Evolutionary conservation across 805 yeast genomes (phyloP).

Genomic region (Candida morakotiae): DNA sequence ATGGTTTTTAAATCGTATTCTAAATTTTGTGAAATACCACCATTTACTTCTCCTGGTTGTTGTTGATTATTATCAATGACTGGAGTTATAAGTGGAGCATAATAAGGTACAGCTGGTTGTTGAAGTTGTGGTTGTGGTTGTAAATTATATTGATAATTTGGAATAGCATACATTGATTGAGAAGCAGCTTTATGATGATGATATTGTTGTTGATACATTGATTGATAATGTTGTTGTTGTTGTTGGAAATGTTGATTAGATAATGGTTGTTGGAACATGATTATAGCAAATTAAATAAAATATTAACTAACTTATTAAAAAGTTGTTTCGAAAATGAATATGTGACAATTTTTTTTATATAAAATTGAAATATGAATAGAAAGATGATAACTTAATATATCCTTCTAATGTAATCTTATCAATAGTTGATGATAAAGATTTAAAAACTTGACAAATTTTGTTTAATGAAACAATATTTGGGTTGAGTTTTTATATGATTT

Average conservation of each 20-base stretch:
- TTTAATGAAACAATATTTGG: not conserved
- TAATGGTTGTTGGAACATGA: not conserved
- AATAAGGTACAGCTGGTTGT: not conserved
- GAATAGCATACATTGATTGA: slow-evolving; percentile 13
- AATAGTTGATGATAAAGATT: too few species aligned
- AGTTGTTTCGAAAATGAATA: slow-evolving; percentile 24
- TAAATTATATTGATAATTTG: slow-evolving; percentile 20
- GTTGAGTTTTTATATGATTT: not conserved
- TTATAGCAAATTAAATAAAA: slow-evolving; percentile 13
- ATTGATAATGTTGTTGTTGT: slow-evolving; percentile 4
- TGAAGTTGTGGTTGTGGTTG: slow-evolving; percentile 10
- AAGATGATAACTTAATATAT: slow-evolving; percentile 5
- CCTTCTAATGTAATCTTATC: slow-evolving; percentile 1
- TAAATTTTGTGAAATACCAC: slow-evolving; percentile 69
- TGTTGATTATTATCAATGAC: not conserved
- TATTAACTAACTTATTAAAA: slow-evolving; percentile 40
- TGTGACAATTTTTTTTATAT: too few species aligned
- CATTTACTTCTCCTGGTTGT: slow-evolving; percentile 29
- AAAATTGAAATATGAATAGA: not conserved
- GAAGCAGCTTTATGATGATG: slow-evolving; percentile 12
- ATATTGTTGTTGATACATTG: slow-evolving; percentile 14
- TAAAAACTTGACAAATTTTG: too few species aligned
- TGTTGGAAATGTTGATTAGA: slow-evolving; percentile 5
- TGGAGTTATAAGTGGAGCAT: not conserved
- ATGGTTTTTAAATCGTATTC: slow-evolving; percentile 55